Evolutionary conservation across 305 asterid genomes (phyloP), one percentile per base, ranked within the genome.

Genomic region (Fraxinus xanthoxyloides): DNA sequence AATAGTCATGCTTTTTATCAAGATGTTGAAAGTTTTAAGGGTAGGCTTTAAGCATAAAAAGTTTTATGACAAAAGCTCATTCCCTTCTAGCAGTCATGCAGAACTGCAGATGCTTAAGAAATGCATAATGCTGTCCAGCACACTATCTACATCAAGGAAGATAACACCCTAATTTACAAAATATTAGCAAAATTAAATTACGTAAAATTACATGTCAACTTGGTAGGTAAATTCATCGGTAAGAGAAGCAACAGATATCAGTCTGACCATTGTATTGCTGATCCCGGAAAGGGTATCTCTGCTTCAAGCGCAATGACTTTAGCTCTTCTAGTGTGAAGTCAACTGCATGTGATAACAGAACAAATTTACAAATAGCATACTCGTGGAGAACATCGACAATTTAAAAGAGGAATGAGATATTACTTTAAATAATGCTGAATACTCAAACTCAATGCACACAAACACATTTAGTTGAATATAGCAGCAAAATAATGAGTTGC

Each of bases 251-350:
- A 79, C 23, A 79, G 77, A 63, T 48, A 9, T 72, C 79, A 40
- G 36, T 90, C 94, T 87, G 59, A 48, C 59, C 59, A 48, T 48
- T 48, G 79, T 93, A 84, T 79, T 92, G 94, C 80, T 88, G 94
- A 88, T 94, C 97, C 48, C 98, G 89, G 79, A 88, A 94, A 75
- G 84, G 17, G 79, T 28, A 92, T 77, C 98, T 91, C 89, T 94
- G 97, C 83, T 90, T 94, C 85, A 89, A 90, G 43, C 91, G 86
- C 87, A 93, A 73, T 13, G 94, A 80, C 88, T 91, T 92, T 35
- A 94, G 85, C 86, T 94, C 97, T 70, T 91, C 82, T 48, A 94
- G 87, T 31, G 97, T 94, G 87, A 92, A 93, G 85, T 93, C 98
- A 88, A 92, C 97, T 94, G 90, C 80, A 89, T 15, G 31, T 5